These are phyloP conservation scores for Globisporangium spiculum DNA, from an alignment of 352 stramenopile species.

Conservation along the genomic window DNA sequence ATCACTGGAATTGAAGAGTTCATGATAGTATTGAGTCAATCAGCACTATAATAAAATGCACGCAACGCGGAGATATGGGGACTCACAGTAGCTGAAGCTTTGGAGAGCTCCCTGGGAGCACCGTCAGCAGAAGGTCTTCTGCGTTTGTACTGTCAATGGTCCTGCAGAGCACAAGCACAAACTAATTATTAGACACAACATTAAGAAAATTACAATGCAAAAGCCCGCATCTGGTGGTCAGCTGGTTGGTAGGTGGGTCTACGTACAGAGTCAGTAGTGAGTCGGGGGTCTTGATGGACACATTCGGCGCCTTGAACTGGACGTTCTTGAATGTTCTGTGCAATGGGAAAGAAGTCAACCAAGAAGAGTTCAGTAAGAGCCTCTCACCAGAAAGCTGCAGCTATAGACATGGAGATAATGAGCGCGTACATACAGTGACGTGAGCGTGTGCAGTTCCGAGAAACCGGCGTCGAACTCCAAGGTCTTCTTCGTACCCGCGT, in stretches of 20 bases:
- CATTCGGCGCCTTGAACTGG: conserved; percentile 16
- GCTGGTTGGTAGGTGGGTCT: background rate
- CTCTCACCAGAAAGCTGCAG: background rate
- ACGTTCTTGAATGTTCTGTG: conserved; percentile 27
- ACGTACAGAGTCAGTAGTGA: conserved; percentile 27
- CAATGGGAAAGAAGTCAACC: background rate
- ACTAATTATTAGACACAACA: too few relatives aligned
- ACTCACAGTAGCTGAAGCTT: conserved; percentile 15
- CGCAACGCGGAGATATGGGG: background rate
- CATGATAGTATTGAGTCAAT: background rate
- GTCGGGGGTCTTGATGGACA: conserved; percentile 17
- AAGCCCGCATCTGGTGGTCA: background rate
- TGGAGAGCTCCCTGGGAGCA: conserved; percentile 10
- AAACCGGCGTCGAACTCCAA: conserved; percentile 21
- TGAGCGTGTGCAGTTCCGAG: conserved; percentile 17
- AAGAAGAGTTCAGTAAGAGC: background rate
- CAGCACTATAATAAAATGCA: background rate
- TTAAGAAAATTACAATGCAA: too few relatives aligned
- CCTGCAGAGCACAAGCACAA: conserved; percentile 8
- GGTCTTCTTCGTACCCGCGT: background rate
- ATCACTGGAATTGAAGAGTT: conserved; percentile 15
- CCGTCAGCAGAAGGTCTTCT: conserved; percentile 15
- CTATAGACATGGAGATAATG: background rate
- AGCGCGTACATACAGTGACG: conserved; percentile 12
- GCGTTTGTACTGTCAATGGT: conserved; percentile 23